Evolutionary conservation across 1,284 basidiomycete species (phyloP).

Genomic region (Rhodotorula glutinis): DNA sequence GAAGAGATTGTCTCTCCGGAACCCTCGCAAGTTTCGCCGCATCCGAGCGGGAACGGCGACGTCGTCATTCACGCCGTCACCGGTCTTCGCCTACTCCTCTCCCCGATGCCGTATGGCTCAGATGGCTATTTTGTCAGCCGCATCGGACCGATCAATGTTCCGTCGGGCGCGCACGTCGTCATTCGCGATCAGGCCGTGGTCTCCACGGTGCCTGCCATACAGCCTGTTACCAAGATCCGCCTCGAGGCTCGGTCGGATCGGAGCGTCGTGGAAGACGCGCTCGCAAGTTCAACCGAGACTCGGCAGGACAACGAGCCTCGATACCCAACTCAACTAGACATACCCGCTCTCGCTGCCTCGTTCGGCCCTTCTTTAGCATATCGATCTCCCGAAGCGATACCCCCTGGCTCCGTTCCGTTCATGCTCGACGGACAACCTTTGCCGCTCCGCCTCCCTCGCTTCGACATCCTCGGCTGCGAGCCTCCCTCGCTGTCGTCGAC

Average conservation of each 20-base stretch:
- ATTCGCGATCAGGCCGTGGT: conserved; percentile 39
- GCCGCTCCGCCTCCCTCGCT: conserved; percentile 10
- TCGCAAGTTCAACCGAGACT: neutral
- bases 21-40: conserved; percentile 6
- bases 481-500: neutral
- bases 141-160: conserved; percentile 34
- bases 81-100: conserved; percentile 38
- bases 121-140: conserved; percentile 36
- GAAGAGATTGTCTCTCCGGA: conserved; percentile 19
- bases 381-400: neutral
- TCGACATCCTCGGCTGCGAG: conserved; percentile 10
- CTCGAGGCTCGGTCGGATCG: neutral
- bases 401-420: neutral
- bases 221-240: neutral
- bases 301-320: too few relatives aligned
- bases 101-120: conserved; percentile 8
- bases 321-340: neutral
- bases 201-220: conserved; percentile 8
- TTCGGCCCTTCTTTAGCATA: conserved; percentile 27
- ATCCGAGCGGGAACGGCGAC: conserved; percentile 12
- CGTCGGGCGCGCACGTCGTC: conserved; percentile 28
- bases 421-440: conserved; percentile 10
- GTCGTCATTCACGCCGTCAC: conserved; percentile 30
- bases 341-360: conserved; percentile 26
- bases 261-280: neutral